phyloP scores from a whole-genome alignment of 108 stramenopile species.

The Cyclotella atomus region DNA sequence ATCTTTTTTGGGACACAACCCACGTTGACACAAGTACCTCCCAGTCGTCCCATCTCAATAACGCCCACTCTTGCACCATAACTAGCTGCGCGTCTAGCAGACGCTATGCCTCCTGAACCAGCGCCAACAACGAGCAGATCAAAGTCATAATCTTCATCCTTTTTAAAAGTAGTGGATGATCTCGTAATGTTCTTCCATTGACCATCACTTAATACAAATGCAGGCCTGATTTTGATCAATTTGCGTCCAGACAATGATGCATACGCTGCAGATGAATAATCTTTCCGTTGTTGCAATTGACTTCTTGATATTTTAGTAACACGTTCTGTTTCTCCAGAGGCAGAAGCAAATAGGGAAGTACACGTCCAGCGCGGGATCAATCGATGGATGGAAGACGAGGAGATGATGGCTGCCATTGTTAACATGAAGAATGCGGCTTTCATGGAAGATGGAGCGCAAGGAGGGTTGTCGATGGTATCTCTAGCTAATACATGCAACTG shows the following conservation, averaged over 20 bases:
- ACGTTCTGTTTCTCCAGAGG: neutral
- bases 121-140: conserved; percentile 87
- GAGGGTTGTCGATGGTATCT: neutral
- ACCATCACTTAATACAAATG: neutral
- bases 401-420: neutral
- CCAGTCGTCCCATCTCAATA: conserved; percentile 81
- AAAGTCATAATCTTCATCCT: conserved; percentile 55
- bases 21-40: conserved; percentile 98
- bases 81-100: conserved; percentile 81
- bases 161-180: neutral
- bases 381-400: neutral
- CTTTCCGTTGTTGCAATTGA: neutral
- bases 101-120: conserved; percentile 82
- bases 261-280: conserved; percentile 15
- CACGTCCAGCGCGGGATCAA: neutral
- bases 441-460: neutral
- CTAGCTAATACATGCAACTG: neutral
- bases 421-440: neutral
- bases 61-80: conserved; percentile 89
- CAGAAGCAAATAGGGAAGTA: conserved; percentile 1
- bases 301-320: neutral
- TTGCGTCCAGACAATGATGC: neutral
- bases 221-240: conserved; percentile 10
- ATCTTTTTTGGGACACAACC: conserved; percentile 93
- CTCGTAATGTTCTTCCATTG: neutral